Evolutionary conservation across 192 early-diverging fungal species (phyloP).

Genomic region (Phlyctochytrium bullatum): DNA sequence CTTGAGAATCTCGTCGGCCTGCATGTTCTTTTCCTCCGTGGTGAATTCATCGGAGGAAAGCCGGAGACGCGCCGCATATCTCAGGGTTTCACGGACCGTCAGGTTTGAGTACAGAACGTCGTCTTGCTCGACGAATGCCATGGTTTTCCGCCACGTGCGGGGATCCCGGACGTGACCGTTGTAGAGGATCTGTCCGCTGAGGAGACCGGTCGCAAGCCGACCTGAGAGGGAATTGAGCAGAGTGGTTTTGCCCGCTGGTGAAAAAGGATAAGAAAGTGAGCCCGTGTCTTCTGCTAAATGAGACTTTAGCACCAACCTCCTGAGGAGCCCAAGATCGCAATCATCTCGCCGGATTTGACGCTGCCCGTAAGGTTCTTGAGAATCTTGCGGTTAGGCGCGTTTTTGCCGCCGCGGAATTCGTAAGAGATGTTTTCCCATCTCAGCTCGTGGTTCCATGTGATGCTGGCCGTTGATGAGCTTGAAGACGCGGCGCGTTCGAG

Average conservation of each 20-base stretch:
- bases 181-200: conserved; percentile 74
- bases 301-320: too few relatives aligned
- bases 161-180: conserved; percentile 79
- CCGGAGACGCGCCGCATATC: conserved; percentile 61
- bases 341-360: conserved; percentile 32
- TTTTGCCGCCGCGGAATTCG: neutral
- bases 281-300: too few relatives aligned
- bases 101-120: conserved; percentile 46
- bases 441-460: neutral
- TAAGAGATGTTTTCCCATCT: neutral
- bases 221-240: conserved; percentile 85
- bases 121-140: conserved; percentile 43
- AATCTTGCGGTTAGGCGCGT: neutral
- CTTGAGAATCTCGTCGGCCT: conserved; percentile 30
- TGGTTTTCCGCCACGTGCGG: too few relatives aligned
- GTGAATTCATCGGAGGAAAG: conserved; percentile 39
- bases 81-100: conserved; percentile 58
- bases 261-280: too few relatives aligned
- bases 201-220: conserved; percentile 70
- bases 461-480: too few relatives aligned
- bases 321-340: conserved; percentile 42
- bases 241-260: too few relatives aligned
- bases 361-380: conserved; percentile 11
- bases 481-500: too few relatives aligned
- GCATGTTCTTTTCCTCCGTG: conserved; percentile 1